phyloP scores from a whole-genome alignment of 2,329 filamentous ascomycete genomes.

The Hypoxylon sp. region DNA sequence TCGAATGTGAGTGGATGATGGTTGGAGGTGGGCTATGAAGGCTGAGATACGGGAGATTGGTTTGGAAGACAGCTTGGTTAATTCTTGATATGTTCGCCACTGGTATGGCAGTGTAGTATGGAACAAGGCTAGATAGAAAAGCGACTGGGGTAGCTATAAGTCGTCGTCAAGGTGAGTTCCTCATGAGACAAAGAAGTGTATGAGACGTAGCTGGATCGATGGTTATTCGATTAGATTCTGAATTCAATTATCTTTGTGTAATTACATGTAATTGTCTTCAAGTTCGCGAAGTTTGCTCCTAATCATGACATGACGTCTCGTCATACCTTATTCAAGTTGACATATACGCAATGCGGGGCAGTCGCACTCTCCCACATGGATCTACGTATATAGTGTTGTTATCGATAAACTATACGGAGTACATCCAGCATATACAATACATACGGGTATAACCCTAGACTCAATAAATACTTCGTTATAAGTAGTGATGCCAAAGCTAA shows the following conservation, averaged over 20 bases:
- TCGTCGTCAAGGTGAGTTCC: background rate
- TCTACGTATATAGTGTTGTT: slow-evolving; percentile 13
- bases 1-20: background rate
- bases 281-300: slow-evolving; percentile 3
- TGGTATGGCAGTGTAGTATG: background rate
- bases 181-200: background rate
- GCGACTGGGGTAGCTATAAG: background rate
- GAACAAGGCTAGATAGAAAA: background rate
- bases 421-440: background rate
- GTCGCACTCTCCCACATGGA: background rate
- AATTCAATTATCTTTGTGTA: background rate
- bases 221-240: background rate
- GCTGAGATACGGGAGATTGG: slow-evolving; percentile 11
- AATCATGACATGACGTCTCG: slow-evolving; percentile 34
- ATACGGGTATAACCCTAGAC: background rate
- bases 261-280: slow-evolving; percentile 4
- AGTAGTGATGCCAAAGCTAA: background rate
- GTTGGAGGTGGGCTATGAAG: slow-evolving; percentile 19
- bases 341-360: slow-evolving; percentile 41
- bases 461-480: background rate
- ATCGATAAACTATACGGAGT: slow-evolving; percentile 40
- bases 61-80: slow-evolving; percentile 29
- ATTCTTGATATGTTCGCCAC: background rate
- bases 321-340: slow-evolving; percentile 35
- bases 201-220: background rate